These are phyloP conservation scores for Polychaeton citri DNA, from an alignment of 2,329 filamentous ascomycete genomes.

Conservation along the genomic window DNA sequence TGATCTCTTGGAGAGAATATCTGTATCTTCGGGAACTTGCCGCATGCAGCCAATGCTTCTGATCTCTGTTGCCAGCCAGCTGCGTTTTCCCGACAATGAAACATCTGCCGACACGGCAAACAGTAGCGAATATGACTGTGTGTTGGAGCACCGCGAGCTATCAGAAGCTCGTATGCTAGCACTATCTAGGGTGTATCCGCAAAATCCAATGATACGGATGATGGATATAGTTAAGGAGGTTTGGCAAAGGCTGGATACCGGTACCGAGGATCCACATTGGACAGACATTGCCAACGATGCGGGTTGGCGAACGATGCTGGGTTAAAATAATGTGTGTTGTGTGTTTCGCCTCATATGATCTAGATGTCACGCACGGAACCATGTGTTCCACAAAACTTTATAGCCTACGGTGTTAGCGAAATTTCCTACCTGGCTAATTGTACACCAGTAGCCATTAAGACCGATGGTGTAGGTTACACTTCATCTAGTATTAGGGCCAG, in stretches of 20 bases:
- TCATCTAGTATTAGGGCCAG: too few species aligned
- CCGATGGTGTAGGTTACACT: too few species aligned
- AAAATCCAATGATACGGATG: conserved; percentile 38
- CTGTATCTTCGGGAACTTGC: conserved; percentile 39
- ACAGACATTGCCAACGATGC: conserved; percentile 45
- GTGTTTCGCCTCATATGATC: too few species aligned
- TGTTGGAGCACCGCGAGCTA: conserved; percentile 34
- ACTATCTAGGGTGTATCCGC: conserved; percentile 34
- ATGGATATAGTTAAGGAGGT: conserved; percentile 39
- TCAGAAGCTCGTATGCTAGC: conserved; percentile 35
- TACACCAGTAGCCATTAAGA: too few species aligned
- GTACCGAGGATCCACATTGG: conserved; percentile 37
- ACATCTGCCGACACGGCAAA: conserved; percentile 20
- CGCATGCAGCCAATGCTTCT: conserved; percentile 42
- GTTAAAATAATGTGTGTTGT: too few species aligned
- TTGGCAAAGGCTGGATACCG: conserved; percentile 38
- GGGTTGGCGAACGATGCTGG: conserved; percentile 44
- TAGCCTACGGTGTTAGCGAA: too few species aligned
- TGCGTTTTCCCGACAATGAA: conserved; percentile 26
- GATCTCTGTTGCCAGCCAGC: conserved; percentile 37
- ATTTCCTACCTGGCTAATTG: too few species aligned
- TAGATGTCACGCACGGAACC: too few species aligned
- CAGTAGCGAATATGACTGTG: conserved; percentile 9
- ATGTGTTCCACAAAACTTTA: too few species aligned
- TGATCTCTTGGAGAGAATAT: conserved; percentile 35